Conservation (phyloP, 2,329 filamentous ascomycete genomes). For the Lecanosticta acicola region DNA sequence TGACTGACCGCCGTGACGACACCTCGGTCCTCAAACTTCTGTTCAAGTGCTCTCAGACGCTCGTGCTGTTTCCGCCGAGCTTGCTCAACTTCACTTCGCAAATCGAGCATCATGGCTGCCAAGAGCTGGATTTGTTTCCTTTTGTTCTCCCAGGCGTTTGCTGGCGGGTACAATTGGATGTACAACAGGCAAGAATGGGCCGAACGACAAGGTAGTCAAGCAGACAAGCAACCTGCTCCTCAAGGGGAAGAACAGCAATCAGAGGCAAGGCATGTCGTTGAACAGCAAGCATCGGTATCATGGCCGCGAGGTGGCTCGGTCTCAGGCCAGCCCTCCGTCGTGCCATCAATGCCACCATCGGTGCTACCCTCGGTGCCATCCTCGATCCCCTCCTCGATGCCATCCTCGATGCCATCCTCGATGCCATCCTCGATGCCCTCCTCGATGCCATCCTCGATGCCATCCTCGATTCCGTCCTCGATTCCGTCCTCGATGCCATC, state of each 20-base stretch:
- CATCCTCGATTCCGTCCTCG: not conserved
- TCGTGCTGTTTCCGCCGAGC: too few relatives aligned
- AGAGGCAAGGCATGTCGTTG: too few relatives aligned
- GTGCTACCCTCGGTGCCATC: not conserved
- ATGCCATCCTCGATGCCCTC: not conserved
- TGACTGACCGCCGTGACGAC: too few relatives aligned
- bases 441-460: not conserved
- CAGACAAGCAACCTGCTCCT: not conserved
- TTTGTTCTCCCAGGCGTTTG: constrained; percentile 1
- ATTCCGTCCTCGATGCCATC: not conserved
- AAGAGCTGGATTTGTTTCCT: not conserved
- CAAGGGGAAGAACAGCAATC: not conserved
- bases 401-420: not conserved
- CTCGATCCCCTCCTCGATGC: not conserved
- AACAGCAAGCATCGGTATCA: too few relatives aligned
- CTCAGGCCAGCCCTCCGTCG: not conserved
- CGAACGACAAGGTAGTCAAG: not conserved
- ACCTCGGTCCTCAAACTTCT: too few relatives aligned
- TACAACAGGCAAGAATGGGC: not conserved
- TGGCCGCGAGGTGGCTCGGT: not conserved
- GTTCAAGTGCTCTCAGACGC: too few relatives aligned
- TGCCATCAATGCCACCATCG: not conserved
- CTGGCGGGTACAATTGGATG: not conserved
- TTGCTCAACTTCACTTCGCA: too few relatives aligned
- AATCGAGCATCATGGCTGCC: constrained; percentile 2